Percentiles rank a stretch among this genome's conserved stretches.
Conservation (phyloP, 2,329 filamentous ascomycete genomes). For the Diaporthe sp. region DNA sequence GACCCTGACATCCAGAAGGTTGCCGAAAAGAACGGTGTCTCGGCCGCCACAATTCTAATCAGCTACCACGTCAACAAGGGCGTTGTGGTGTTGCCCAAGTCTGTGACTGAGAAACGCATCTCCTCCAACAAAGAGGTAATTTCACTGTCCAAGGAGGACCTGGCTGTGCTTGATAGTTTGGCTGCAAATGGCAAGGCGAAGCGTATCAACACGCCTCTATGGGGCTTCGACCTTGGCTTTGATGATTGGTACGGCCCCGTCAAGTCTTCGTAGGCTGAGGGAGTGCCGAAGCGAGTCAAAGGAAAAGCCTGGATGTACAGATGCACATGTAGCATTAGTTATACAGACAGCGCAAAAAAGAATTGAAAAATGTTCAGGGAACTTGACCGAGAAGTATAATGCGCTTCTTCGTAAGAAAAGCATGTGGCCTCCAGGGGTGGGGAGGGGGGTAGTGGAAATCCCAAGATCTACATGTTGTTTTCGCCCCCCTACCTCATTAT, state of each 20-base stretch:
- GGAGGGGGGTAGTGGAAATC: neutral
- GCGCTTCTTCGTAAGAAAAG: no score
- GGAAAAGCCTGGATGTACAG: no score
- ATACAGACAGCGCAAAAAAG: neutral
- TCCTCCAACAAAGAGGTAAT: slow-evolving; percentile 40
- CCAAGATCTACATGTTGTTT: neutral
- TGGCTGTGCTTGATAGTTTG: slow-evolving; percentile 39
- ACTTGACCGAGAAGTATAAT: no score
- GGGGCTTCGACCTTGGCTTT: slow-evolving; percentile 47
- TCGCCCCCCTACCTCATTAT: neutral
- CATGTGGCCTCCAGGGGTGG: no score
- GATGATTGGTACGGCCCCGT: slow-evolving; percentile 54
- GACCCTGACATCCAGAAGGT: slow-evolving; percentile 35
- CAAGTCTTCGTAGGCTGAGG: neutral
- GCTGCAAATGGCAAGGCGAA: slow-evolving; percentile 49
- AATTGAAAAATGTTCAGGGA: neutral
- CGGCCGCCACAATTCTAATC: slow-evolving; percentile 42
- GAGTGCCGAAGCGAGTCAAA: neutral
- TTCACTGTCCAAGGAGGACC: slow-evolving; percentile 38
- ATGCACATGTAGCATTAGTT: slow-evolving; percentile 41
- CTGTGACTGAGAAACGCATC: slow-evolving; percentile 42
- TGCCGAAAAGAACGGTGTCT: slow-evolving; percentile 40
- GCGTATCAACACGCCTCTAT: slow-evolving; percentile 51
- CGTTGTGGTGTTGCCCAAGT: slow-evolving; percentile 42
- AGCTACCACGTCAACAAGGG: slow-evolving; percentile 43